Evolutionary conservation across 2,329 filamentous ascomycete genomes (phyloP), one percentile per base, ranked within the genome.

Genomic region (Coccinonectria pachysandricola): DNA sequence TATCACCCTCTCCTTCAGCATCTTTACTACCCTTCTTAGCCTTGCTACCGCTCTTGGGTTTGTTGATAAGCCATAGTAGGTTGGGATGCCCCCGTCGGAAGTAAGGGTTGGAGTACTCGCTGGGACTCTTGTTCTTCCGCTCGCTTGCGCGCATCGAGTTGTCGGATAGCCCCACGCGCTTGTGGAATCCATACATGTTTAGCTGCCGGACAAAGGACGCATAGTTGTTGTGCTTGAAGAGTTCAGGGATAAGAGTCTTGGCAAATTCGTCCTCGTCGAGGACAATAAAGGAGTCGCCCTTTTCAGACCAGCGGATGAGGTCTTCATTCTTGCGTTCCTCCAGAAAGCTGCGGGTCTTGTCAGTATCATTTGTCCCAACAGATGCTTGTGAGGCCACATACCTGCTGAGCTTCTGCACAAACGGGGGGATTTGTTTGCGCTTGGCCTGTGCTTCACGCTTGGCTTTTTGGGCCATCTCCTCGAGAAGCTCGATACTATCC

Each of bases 181-280:
- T 98, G 65, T 98, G 91, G 48, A 98, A 98, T 36, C 93, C 87
- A 54, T 94, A 95, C 66, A 95, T 95, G 57, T 95, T 94, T 37
- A 95, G 68, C 52, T 95, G 87, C 18, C 87, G 79, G 29, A 95
- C 87, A 51, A 95, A 95, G 39, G 87, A 94, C 23, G 87, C 87
- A 56, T 95, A 95, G 54, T 95, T 95, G 68, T 88, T 94, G 61
- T 98, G 91, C 57, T 98, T 98, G 69, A 98, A 98, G 36, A 96
- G 77, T 55, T 96, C 93, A 1, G 91, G 91, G 13, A 98, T 82
- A 43, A 98, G 79, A 19, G 83, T 85, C 59, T 95, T 96, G 12
- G 91, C 95, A 50, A 98, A 98, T 58, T 94, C 88, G 49, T 98
- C 91, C 57, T 98, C 91, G 48, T 98, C 88, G 7, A 96, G 62